Evolutionary conservation across 495 filamentous ascomycete genomes (phyloP).

Genomic region (Chlorociboria aeruginascens): DNA sequence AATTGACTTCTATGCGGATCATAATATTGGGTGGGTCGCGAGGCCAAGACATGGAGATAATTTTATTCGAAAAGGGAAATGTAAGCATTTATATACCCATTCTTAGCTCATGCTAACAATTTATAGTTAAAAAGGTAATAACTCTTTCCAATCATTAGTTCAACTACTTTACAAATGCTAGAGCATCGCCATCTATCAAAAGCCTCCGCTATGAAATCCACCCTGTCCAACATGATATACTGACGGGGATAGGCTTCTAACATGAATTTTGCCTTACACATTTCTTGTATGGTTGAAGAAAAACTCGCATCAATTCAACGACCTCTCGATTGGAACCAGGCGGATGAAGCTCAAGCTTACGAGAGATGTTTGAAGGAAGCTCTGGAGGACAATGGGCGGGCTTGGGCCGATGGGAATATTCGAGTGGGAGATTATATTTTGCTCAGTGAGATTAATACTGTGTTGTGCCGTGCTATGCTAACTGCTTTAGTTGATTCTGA

Average conservation of each 20-base stretch:
- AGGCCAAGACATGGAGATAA: constrained; percentile 54
- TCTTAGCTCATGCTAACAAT: constrained; percentile 8
- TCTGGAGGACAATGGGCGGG: constrained; percentile 54
- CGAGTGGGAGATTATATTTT: constrained; percentile 74
- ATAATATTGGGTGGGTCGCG: constrained; percentile 73
- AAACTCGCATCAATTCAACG: constrained; percentile 45
- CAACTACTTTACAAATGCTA: too few relatives aligned
- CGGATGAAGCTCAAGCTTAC: constrained; percentile 59
- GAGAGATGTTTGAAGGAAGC: constrained; percentile 55
- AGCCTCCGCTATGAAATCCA: background rate
- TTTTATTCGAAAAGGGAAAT: constrained; percentile 47
- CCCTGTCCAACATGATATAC: background rate
- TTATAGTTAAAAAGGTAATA: constrained; percentile 19
- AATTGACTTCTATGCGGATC: constrained; percentile 56
- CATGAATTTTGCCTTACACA: constrained; percentile 73
- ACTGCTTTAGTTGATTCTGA: constrained; percentile 53
- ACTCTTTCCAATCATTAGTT: background rate
- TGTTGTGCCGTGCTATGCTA: background rate
- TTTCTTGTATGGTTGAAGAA: constrained; percentile 65
- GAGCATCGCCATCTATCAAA: background rate
- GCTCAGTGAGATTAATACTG: constrained; percentile 24
- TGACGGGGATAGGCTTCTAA: constrained; percentile 49
- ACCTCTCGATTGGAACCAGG: constrained; percentile 50
- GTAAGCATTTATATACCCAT: constrained; percentile 6
- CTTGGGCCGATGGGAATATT: constrained; percentile 72